Percentiles rank a stretch among this genome's conserved stretches.
Evolutionary conservation across 768 basidiomycete species (phyloP).

Genomic region (Favolaschia claudopus): DNA sequence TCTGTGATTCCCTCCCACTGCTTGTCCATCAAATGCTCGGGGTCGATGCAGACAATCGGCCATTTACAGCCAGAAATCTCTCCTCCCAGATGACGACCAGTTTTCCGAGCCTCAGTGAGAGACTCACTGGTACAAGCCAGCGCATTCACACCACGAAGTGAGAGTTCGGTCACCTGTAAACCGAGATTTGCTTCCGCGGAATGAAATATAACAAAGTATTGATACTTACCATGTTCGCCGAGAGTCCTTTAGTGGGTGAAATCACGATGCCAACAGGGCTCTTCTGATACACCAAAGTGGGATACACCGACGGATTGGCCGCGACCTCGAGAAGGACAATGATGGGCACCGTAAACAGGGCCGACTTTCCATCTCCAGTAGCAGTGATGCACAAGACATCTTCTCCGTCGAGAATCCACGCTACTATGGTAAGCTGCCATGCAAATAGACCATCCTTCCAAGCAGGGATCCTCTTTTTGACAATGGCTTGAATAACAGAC

Average conservation of each 20-base stretch:
- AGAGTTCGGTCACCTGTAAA: background rate
- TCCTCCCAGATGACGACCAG: background rate
- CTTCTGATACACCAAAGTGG: background rate
- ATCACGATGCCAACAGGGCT: constrained; percentile 11
- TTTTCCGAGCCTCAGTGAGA: constrained; percentile 12
- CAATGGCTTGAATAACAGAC: background rate
- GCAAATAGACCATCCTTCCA: background rate
- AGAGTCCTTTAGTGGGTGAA: constrained; percentile 14
- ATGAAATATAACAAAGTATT: background rate
- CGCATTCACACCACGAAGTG: background rate
- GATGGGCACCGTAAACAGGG: background rate
- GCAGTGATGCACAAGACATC: constrained; percentile 4
- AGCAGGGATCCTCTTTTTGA: background rate
- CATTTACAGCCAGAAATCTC: constrained; percentile 2
- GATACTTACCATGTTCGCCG: constrained; percentile 1
- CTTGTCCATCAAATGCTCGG: constrained; percentile 13
- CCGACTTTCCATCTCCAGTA: constrained; percentile 9
- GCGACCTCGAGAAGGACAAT: constrained; percentile 4
- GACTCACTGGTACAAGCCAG: constrained; percentile 5
- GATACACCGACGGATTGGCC: background rate
- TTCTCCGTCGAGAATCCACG: constrained; percentile 1
- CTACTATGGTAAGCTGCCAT: background rate
- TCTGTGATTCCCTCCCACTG: constrained; percentile 11
- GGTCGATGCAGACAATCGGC: constrained; percentile 7
- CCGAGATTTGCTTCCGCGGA: background rate